Conservation (phyloP, 306 rosid species). For the Clitoria ternatea region DNA sequence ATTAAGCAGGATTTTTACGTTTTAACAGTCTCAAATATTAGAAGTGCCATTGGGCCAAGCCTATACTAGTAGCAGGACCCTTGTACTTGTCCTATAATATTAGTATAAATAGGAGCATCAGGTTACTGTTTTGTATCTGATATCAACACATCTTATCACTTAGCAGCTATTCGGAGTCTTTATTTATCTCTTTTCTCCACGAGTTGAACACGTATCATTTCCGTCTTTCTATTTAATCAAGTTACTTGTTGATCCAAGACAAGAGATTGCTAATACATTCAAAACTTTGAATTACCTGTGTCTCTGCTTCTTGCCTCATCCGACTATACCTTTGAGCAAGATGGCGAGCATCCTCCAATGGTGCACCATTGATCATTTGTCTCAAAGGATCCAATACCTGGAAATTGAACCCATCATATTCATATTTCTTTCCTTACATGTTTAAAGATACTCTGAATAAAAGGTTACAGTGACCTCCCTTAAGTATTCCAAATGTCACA, state of each 20-base stretch:
- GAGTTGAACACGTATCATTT: background rate
- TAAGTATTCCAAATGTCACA: constrained; percentile 4
- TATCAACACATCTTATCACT: background rate
- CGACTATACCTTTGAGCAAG: constrained; percentile 96
- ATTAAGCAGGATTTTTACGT: background rate
- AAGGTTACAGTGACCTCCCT: background rate
- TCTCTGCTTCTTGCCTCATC: constrained; percentile 96
- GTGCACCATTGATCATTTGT: constrained; percentile 79
- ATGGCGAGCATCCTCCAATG: constrained; percentile 99
- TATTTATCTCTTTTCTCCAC: background rate
- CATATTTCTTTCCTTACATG: constrained; percentile 19
- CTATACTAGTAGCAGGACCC: background rate
- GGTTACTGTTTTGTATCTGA: background rate
- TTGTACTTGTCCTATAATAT: background rate
- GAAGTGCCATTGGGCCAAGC: background rate
- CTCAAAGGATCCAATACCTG: constrained; percentile 95
- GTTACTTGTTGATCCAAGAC: background rate
- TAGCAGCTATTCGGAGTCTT: background rate
- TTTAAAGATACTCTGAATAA: background rate
- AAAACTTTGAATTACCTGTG: constrained; percentile 46
- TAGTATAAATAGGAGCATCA: background rate
- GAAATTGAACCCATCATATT: constrained; percentile 24
- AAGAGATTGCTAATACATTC: constrained; percentile 12
- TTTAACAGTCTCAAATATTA: background rate
- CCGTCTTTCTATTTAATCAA: background rate